These are phyloP conservation scores for Brettanomyces custersianus DNA, from an alignment of 805 yeast species.

Conservation along the genomic window DNA sequence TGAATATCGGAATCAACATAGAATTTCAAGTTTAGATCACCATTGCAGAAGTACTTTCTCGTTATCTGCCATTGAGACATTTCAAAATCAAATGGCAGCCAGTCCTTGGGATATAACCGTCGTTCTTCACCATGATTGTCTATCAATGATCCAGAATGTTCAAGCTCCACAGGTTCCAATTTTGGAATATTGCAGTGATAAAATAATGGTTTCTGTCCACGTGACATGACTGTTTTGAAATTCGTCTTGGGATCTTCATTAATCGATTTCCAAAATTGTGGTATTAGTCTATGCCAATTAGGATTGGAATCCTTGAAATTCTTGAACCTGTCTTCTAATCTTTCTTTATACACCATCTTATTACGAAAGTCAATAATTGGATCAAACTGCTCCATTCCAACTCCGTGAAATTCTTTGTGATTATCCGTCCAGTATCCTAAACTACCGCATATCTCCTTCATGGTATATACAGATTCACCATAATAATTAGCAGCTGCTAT, in stretches of 20 bases:
- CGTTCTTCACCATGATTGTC: constrained; percentile 13
- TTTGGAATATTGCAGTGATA: constrained; percentile 49
- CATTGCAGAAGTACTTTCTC: constrained; percentile 27
- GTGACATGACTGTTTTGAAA: background rate
- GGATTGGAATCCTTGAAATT: constrained; percentile 2
- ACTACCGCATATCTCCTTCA: constrained; percentile 38
- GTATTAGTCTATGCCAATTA: constrained; percentile 7
- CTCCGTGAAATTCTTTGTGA: constrained; percentile 31
- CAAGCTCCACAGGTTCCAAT: constrained; percentile 34
- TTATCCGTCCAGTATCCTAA: constrained; percentile 34
- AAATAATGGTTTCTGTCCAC: constrained; percentile 26
- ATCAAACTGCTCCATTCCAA: constrained; percentile 50
- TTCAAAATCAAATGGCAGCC: constrained; percentile 33
- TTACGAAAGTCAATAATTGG: constrained; percentile 34
- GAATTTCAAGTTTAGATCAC: constrained; percentile 17
- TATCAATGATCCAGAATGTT: constrained; percentile 27
- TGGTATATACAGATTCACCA: constrained; percentile 38
- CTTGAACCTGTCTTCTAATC: constrained; percentile 8
- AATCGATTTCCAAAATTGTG: background rate
- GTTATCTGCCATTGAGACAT: constrained; percentile 48
- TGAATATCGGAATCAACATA: constrained; percentile 16
- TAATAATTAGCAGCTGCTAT: constrained; percentile 42
- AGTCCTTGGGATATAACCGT: constrained; percentile 23
- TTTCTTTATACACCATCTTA: constrained; percentile 11
- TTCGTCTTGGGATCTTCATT: constrained; percentile 1